Conservation (phyloP, 768 basidiomycete species). For the Suillus decipiens region DNA sequence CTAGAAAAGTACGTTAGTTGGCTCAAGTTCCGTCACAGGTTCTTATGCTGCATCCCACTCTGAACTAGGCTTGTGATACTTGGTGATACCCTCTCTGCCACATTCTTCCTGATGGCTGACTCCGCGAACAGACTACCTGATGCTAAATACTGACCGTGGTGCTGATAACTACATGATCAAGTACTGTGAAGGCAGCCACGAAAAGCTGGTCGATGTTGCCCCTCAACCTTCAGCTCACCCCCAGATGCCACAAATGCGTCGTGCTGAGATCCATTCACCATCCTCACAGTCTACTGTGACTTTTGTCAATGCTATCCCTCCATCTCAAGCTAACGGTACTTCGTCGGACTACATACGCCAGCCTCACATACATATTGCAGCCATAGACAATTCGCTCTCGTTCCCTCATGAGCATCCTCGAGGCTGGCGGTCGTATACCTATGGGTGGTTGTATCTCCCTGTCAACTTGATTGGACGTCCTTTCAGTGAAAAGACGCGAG, state of each 20-base stretch:
- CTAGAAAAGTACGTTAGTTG: conserved; percentile 70
- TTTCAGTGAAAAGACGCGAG: conserved; percentile 80
- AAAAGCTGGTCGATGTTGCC: conserved; percentile 79
- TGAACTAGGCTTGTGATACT: conserved; percentile 73
- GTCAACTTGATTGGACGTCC: conserved; percentile 84
- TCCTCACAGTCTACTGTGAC: conserved; percentile 42
- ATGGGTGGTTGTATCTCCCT: conserved; percentile 86
- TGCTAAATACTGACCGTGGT: conserved; percentile 87
- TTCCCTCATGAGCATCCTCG: conserved; percentile 91
- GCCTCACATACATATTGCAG: conserved; percentile 89
- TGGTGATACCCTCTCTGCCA: conserved; percentile 41
- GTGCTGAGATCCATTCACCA: conserved; percentile 40
- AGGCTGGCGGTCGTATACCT: conserved; percentile 79
- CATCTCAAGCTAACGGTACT: conserved; percentile 33
- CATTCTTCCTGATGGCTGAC: conserved; percentile 10
- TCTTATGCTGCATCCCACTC: conserved; percentile 12
- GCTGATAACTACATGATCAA: conserved; percentile 95
- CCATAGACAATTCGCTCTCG: conserved; percentile 91
- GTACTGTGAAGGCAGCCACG: conserved; percentile 80
- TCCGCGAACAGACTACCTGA: conserved; percentile 68
- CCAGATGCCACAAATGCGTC: conserved; percentile 72
- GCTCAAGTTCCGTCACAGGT: conserved; percentile 10
- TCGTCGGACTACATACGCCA: conserved; percentile 52
- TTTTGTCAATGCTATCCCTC: conserved; percentile 39
- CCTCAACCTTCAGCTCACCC: conserved; percentile 67